Conservation (phyloP, 192 early-diverging fungal species). For the Umbelopsis ramanniana region DNA sequence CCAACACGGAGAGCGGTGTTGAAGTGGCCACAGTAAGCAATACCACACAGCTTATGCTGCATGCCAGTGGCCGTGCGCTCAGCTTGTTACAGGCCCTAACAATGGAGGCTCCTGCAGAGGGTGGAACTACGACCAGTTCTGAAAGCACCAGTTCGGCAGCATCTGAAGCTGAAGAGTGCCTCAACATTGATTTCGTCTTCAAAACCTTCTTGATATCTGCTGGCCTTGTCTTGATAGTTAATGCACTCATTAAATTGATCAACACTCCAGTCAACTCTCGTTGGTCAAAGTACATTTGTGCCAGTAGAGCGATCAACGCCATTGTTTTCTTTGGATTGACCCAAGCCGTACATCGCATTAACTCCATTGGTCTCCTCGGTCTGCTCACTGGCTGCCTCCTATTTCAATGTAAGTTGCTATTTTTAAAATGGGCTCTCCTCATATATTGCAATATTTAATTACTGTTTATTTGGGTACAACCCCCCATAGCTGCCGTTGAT, state of each 20-base stretch:
- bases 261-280: constrained; percentile 32
- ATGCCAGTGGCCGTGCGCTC: not conserved
- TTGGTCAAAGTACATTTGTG: constrained; percentile 34
- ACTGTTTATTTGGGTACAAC: not conserved
- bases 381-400: constrained; percentile 34
- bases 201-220: constrained; percentile 36
- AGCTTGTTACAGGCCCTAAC: constrained; percentile 7
- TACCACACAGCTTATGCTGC: not conserved
- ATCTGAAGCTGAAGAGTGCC: constrained; percentile 16
- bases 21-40: not conserved
- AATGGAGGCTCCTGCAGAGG: not conserved
- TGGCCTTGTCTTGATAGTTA: constrained; percentile 38
- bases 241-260: constrained; percentile 41
- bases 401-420: constrained; percentile 37
- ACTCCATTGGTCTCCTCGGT: constrained; percentile 26
- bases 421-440: not conserved
- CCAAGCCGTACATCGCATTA: constrained; percentile 6
- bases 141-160: not conserved
- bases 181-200: constrained; percentile 31
- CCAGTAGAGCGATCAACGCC: constrained; percentile 31
- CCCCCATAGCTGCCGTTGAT: constrained; percentile 26
- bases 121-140: not conserved
- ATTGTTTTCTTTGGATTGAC: constrained; percentile 39
- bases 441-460: not conserved
- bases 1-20: not conserved